Percentiles rank a stretch among this genome's conserved stretches.
phyloP scores from a whole-genome alignment of 495 filamentous ascomycete genomes.

The Penicillium taxi region DNA sequence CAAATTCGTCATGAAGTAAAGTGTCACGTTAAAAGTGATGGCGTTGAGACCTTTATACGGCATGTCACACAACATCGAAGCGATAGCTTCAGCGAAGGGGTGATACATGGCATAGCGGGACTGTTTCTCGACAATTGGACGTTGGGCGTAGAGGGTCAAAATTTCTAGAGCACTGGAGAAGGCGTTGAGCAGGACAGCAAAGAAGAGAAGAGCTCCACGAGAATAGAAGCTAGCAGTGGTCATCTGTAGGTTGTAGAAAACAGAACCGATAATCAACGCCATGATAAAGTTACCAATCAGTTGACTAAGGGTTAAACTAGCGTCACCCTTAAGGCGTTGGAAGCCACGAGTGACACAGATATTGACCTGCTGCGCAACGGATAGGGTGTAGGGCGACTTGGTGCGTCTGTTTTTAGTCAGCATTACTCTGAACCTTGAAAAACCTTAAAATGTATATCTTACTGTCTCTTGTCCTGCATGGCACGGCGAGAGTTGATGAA shows the following conservation, averaged over 20 bases:
- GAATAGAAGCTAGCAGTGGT: constrained; percentile 70
- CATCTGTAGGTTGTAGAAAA: constrained; percentile 71
- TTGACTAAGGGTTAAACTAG: constrained; percentile 61
- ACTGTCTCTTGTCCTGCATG: constrained; percentile 35
- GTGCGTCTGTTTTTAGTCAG: constrained; percentile 13
- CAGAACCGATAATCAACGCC: constrained; percentile 76
- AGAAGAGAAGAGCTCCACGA: constrained; percentile 82
- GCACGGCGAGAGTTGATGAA: constrained; percentile 37
- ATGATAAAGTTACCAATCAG: constrained; percentile 77
- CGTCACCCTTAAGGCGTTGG: constrained; percentile 61
- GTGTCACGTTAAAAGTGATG: constrained; percentile 47
- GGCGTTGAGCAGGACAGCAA: constrained; percentile 83
- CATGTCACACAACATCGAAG: constrained; percentile 55
- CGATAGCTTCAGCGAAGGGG: constrained; percentile 54
- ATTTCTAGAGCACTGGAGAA: constrained; percentile 79
- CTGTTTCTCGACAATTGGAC: constrained; percentile 64
- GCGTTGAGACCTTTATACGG: constrained; percentile 48
- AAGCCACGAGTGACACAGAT: constrained; percentile 47
- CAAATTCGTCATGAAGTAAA: constrained; percentile 57
- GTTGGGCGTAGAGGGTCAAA: constrained; percentile 51
- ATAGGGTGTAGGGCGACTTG: constrained; percentile 42
- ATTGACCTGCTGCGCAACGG: constrained; percentile 38
- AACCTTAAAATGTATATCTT: neutral
- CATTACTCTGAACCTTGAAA: neutral
- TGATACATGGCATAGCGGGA: constrained; percentile 59